phyloP scores from a whole-genome alignment of 2,329 filamentous ascomycete genomes.

The Aspergillus sp. region DNA sequence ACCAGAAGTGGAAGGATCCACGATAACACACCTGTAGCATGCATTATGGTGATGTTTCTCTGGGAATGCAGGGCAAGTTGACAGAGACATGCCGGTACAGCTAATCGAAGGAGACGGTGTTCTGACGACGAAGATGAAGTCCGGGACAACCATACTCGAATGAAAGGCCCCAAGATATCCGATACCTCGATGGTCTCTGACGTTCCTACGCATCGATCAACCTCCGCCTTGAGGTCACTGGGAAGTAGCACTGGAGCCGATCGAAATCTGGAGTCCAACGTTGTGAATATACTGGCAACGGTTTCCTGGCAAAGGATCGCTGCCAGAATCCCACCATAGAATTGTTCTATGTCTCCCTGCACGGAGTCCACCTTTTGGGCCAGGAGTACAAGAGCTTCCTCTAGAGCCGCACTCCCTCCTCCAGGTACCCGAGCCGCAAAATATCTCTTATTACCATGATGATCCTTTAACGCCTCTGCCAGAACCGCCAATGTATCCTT shows the following conservation, averaged over 20 bases:
- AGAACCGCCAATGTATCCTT: constrained; percentile 61
- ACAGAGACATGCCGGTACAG: constrained; percentile 66
- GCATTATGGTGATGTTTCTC: constrained; percentile 70
- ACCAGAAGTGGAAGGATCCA: constrained; percentile 67
- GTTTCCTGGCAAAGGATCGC: constrained; percentile 79
- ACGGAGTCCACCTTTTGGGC: constrained; percentile 55
- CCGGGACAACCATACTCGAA: constrained; percentile 57
- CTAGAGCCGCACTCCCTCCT: constrained; percentile 76
- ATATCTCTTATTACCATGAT: constrained; percentile 84
- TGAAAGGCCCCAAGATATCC: constrained; percentile 41
- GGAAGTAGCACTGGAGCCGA: constrained; percentile 18
- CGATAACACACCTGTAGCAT: constrained; percentile 70
- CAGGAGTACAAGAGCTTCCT: constrained; percentile 68
- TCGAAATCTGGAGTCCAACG: constrained; percentile 33
- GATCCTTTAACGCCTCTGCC: constrained; percentile 71
- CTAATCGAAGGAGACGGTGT: constrained; percentile 46
- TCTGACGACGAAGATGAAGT: constrained; percentile 54
- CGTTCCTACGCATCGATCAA: constrained; percentile 41
- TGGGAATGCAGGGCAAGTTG: constrained; percentile 62
- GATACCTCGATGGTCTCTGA: constrained; percentile 47
- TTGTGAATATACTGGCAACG: constrained; percentile 66
- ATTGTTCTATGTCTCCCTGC: constrained; percentile 66
- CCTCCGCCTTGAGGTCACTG: constrained; percentile 29
- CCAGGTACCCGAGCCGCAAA: constrained; percentile 75
- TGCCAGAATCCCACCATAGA: constrained; percentile 79